These are phyloP conservation scores for Pleurostoma richardsiae DNA, from an alignment of 2,329 filamentous ascomycete species.

Conservation along the genomic window DNA sequence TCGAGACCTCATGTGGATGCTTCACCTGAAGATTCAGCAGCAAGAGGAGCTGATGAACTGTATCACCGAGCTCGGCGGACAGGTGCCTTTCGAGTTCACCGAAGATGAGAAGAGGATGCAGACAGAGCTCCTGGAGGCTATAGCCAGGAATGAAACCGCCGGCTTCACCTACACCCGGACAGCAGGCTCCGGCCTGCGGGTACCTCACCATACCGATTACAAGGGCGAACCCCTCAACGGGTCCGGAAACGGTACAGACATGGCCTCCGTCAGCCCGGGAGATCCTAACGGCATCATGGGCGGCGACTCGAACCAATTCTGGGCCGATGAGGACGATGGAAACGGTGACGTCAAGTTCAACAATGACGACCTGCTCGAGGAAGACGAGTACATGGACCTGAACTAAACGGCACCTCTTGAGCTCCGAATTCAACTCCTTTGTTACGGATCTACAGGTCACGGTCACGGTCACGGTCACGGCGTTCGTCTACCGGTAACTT, in stretches of 20 bases:
- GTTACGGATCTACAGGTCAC: not conserved
- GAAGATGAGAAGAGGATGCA: conserved; percentile 97
- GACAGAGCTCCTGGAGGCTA: conserved; percentile 81
- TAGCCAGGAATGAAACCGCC: conserved; percentile 71
- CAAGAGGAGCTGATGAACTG: conserved; percentile 80
- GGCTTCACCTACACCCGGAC: conserved; percentile 82
- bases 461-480: no score
- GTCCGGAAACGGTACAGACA: conserved; percentile 29
- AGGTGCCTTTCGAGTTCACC: conserved; percentile 74
- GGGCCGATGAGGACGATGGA: conserved; percentile 27
- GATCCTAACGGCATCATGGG: conserved; percentile 7
- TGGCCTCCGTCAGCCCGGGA: conserved; percentile 46
- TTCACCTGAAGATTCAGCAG: conserved; percentile 82
- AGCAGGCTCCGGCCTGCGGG: conserved; percentile 78
- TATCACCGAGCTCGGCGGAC: conserved; percentile 66
- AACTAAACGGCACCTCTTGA: conserved; percentile 28
- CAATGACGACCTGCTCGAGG: conserved; percentile 45
- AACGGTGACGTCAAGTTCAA: conserved; percentile 77
- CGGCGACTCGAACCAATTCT: conserved; percentile 6
- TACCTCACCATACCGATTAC: conserved; percentile 89
- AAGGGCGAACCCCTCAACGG: conserved; percentile 70
- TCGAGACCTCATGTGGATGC: conserved; percentile 94
- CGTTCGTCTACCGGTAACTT: no score
- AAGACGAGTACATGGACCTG: conserved; percentile 88
- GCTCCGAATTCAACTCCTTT: not conserved